Conservation (phyloP, 805 yeast species). For the Saccharomyces eubayanus region DNA sequence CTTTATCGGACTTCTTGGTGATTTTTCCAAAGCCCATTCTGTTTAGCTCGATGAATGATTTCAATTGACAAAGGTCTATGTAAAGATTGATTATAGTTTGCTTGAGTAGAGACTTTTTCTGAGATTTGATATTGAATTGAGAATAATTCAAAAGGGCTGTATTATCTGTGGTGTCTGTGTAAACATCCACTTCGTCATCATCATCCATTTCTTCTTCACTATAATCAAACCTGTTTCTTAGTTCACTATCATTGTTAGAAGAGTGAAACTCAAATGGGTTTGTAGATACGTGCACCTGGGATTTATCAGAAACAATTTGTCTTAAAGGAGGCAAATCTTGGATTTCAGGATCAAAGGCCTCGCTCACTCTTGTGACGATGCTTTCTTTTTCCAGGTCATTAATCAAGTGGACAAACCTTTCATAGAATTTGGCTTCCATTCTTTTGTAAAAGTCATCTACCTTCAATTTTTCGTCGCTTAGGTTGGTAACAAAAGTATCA, state of each 20-base stretch:
- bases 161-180: conserved; percentile 33
- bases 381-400: conserved; percentile 39
- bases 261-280: background rate
- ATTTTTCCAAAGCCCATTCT: conserved; percentile 81
- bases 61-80: conserved; percentile 70
- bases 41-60: conserved; percentile 77
- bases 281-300: background rate
- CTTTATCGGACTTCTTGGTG: conserved; percentile 83
- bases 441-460: conserved; percentile 44
- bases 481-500: conserved; percentile 39
- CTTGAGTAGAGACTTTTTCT: conserved; percentile 57
- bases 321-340: background rate
- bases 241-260: background rate
- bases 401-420: conserved; percentile 39
- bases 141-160: conserved; percentile 44
- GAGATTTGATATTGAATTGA: conserved; percentile 42
- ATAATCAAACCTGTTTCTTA: background rate
- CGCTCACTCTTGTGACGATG: conserved; percentile 4
- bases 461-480: conserved; percentile 42
- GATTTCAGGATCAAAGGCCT: background rate
- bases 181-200: conserved; percentile 34
- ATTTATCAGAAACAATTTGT: background rate
- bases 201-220: conserved; percentile 26
- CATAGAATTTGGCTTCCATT: conserved; percentile 40
- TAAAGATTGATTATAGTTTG: conserved; percentile 54